Evolutionary conservation across 257 asterid species (phyloP).

Genomic region (Leonotis leonurus): DNA sequence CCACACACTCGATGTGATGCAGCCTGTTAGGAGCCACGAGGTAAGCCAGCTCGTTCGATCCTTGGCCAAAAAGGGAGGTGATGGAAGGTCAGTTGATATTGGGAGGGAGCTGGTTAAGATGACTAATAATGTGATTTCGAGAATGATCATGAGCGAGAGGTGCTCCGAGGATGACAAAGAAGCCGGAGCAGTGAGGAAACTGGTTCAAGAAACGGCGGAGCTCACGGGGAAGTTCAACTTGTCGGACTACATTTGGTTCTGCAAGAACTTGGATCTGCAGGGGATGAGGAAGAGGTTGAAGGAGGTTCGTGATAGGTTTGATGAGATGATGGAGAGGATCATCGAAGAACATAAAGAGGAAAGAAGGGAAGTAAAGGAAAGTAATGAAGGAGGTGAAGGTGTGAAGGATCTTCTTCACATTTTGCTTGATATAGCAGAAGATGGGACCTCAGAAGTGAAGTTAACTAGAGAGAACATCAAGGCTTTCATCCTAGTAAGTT

Average conservation of each 20-base stretch:
- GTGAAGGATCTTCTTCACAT: slow-evolving; percentile 54
- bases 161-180: slow-evolving; percentile 46
- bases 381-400: not conserved
- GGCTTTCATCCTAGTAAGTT: slow-evolving; percentile 60
- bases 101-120: slow-evolving; percentile 50
- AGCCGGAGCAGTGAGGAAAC: slow-evolving; percentile 42
- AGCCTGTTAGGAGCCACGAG: slow-evolving; percentile 49
- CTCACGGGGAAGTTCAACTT: slow-evolving; percentile 53
- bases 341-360: slow-evolving; percentile 39
- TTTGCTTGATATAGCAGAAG: slow-evolving; percentile 57
- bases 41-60: slow-evolving; percentile 19
- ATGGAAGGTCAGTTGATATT: slow-evolving; percentile 34
- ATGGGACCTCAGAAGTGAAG: slow-evolving; percentile 35
- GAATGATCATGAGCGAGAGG: slow-evolving; percentile 58
- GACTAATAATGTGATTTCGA: slow-evolving; percentile 49
- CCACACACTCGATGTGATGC: slow-evolving; percentile 42
- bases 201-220: slow-evolving; percentile 46
- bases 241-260: slow-evolving; percentile 58
- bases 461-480: slow-evolving; percentile 57
- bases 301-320: slow-evolving; percentile 41
- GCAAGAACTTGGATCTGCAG: slow-evolving; percentile 64
- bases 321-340: slow-evolving; percentile 57
- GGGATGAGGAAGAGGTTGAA: slow-evolving; percentile 47
- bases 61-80: slow-evolving; percentile 21
- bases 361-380: slow-evolving; percentile 22